Percentiles rank a stretch among this genome's conserved stretches.
phyloP scores from a whole-genome alignment of 345 rosid genomes.

The Melaleuca alternifolia region DNA sequence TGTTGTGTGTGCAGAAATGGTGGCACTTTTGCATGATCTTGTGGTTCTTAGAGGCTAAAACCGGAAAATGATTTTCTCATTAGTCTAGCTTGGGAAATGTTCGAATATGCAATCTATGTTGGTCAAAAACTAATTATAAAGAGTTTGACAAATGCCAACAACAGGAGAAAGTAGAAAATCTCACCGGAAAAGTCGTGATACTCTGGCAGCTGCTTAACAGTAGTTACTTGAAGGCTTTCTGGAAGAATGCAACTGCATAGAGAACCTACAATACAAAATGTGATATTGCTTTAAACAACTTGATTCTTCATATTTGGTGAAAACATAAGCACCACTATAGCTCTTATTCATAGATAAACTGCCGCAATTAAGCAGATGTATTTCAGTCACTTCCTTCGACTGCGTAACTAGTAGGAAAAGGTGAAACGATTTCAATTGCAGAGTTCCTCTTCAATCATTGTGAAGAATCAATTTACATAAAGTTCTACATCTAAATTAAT shows the following conservation, averaged over 20 bases:
- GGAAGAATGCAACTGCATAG: conserved; percentile 71
- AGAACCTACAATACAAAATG: conserved; percentile 30
- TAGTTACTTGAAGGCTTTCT: conserved; percentile 65
- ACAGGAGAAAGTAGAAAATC: neutral
- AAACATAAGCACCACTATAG: neutral
- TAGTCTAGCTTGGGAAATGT: neutral
- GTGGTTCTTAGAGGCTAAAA: neutral
- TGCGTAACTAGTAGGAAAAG: neutral
- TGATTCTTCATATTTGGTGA: neutral
- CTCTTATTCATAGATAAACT: neutral
- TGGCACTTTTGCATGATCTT: neutral
- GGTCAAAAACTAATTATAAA: neutral
- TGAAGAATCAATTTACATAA: neutral
- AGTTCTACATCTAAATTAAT: neutral
- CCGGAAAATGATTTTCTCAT: neutral
- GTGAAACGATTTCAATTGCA: neutral
- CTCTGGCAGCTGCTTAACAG: conserved; percentile 55
- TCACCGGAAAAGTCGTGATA: conserved; percentile 39
- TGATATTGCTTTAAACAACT: neutral
- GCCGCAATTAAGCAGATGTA: neutral
- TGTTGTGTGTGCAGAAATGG: neutral
- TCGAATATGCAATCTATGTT: neutral
- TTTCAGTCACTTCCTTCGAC: neutral
- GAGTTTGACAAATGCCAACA: neutral
- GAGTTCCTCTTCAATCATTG: neutral